A percentile compares a stretch with the other conserved stretches of the same genome.
phyloP scores from a whole-genome alignment of 306 rosid species.

The Dalbergia cochinchinensis region DNA sequence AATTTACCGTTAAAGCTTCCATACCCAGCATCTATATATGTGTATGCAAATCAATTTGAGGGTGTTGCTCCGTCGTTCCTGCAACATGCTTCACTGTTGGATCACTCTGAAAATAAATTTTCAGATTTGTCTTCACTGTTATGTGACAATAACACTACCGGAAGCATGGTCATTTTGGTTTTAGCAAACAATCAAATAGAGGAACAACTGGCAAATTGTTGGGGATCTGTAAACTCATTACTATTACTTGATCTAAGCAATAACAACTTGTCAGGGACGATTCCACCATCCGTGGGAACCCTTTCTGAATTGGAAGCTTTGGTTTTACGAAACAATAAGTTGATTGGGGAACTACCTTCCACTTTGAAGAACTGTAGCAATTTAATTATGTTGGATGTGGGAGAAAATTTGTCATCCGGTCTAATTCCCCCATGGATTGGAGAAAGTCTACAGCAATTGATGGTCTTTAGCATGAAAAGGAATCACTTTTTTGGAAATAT shows the following conservation, averaged over 20 bases:
- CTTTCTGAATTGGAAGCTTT: conserved; percentile 4
- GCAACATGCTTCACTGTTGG: accelerated
- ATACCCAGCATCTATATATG: accelerated
- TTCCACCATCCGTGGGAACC: conserved; percentile 19
- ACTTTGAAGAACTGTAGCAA: not conserved
- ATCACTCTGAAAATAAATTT: conserved; percentile 2
- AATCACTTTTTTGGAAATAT: conserved; percentile 7
- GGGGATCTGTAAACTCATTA: not conserved
- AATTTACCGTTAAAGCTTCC: not conserved
- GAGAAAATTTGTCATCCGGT: not conserved
- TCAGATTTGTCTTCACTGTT: not conserved
- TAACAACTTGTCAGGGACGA: conserved; percentile 23
- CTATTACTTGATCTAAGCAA: conserved; percentile 9
- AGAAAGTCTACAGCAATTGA: not conserved
- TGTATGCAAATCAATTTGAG: conserved; percentile 38
- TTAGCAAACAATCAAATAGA: conserved; percentile 24
- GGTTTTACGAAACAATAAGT: conserved; percentile 14
- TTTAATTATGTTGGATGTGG: not conserved
- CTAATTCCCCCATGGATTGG: conserved; percentile 41
- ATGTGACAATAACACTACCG: not conserved
- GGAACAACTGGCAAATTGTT: conserved; percentile 11
- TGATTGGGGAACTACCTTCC: conserved; percentile 28
- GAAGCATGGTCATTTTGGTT: not conserved
- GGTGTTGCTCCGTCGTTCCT: conserved; percentile 12
- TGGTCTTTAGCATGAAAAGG: not conserved